Evolutionary conservation across 1,284 basidiomycete species (phyloP).

Genomic region (Wolfiporia cocos): DNA sequence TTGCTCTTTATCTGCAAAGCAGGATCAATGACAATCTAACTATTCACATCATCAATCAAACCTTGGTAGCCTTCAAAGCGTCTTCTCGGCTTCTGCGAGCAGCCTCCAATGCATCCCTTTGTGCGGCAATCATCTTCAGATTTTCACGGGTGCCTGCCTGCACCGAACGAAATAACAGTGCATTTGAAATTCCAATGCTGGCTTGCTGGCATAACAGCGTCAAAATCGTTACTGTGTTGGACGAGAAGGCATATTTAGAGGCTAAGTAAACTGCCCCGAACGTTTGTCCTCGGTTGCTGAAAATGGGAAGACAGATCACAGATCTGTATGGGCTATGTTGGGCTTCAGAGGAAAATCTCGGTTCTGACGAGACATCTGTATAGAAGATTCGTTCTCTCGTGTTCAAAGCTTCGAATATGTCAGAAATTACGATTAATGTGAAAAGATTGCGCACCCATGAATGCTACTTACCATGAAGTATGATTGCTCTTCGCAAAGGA

Average conservation of each 20-base stretch:
- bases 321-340: constrained; percentile 51
- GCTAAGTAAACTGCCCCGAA: constrained; percentile 43
- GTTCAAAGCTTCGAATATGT: constrained; percentile 44
- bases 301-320: constrained; percentile 63
- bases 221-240: constrained; percentile 52
- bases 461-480: constrained; percentile 59
- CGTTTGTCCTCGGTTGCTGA: constrained; percentile 66
- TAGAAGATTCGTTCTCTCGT: constrained; percentile 54
- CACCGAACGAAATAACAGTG: constrained; percentile 65
- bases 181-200: constrained; percentile 66
- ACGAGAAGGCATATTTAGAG: constrained; percentile 57
- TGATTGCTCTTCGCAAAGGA: constrained; percentile 57
- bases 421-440: neutral
- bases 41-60: constrained; percentile 15
- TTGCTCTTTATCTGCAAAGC: constrained; percentile 60
- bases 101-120: constrained; percentile 58
- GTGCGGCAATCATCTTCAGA: constrained; percentile 65
- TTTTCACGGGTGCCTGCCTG: constrained; percentile 66
- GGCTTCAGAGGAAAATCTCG: constrained; percentile 61
- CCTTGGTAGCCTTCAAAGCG: constrained; percentile 67
- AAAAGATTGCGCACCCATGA: too few species aligned
- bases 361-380: constrained; percentile 55
- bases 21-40: neutral
- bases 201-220: constrained; percentile 68
- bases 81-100: constrained; percentile 64